Evolutionary conservation across 345 rosid species (phyloP), one percentile per base, ranked within the genome.

Genomic region (Microthlaspi erraticum): DNA sequence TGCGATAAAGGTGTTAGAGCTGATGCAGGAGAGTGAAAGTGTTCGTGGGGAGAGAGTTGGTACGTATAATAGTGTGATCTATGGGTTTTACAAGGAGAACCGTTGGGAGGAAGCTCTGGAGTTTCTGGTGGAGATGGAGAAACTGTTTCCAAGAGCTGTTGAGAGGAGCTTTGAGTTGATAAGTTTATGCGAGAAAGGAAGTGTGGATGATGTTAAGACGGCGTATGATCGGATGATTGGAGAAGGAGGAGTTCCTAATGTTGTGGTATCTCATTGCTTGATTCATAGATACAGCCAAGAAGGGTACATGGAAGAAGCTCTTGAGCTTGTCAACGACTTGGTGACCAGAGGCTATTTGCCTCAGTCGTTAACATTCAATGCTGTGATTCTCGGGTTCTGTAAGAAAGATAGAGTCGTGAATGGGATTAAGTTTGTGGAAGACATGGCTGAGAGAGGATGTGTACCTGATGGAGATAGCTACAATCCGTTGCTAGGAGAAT

Each of bases 1-100:
- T 10, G 90, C 88, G 20, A 78, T 84, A n/a, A 85, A 83, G 83
- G 82, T 89, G 64, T 78, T 92, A 72, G 92, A 85, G 60, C 75
- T 84, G 36, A 87, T 93, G 97, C 85, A 90, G 70, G 92, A 85
- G 61, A 76, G 66, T 18, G 86, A 80, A 63, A 72, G 18, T 1
- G 70, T 82, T 68, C 73, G 64, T 10, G 33, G 63, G 11, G 83
- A 66, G 6, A 70, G 53, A 14, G 74, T 87, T 43, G 82, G 82
- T 75, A 90, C 91, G 8, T 90, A 92, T 59, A 85, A 88, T 39
- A 83, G 86, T 52, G 76, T 87, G 26, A 51, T 90, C 16, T 88
- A 88, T 64, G 96, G 95, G n/a, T 80, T 83, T 23, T 90, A 88
- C 78, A 82, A 62, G 64, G 81, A 84, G 55, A 80, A 80, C 20